These are phyloP conservation scores for Iberis pinnata DNA, from an alignment of 345 rosid species.

Conservation along the genomic window DNA sequence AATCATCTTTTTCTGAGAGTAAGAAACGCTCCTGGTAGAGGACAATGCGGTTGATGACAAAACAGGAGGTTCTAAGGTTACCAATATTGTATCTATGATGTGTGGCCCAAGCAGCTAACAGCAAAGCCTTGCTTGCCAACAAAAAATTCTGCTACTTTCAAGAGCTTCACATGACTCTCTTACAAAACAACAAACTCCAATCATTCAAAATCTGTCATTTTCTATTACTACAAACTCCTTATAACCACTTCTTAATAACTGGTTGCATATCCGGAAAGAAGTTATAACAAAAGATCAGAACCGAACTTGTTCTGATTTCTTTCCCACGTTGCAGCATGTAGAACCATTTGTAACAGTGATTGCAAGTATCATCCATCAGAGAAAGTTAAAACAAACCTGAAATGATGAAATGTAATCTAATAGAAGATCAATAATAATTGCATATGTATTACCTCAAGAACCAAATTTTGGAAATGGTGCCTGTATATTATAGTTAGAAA, in stretches of 20 bases:
- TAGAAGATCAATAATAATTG: no score
- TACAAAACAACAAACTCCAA: conserved; percentile 25
- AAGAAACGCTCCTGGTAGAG: conserved; percentile 15
- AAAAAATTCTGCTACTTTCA: conserved; percentile 17
- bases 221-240: conserved; percentile 22
- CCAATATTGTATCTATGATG: conserved; percentile 23
- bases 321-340: conserved; percentile 20
- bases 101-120: conserved; percentile 31
- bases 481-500: not conserved
- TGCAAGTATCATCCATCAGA: conserved; percentile 11
- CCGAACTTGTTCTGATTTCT: conserved; percentile 24
- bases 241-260: conserved; percentile 24
- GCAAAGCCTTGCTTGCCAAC: conserved; percentile 27
- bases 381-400: not conserved
- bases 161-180: conserved; percentile 30
- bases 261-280: conserved; percentile 25
- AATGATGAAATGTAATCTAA: no score
- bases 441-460: no score
- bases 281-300: conserved; percentile 18
- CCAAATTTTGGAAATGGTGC: no score
- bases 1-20: conserved; percentile 11
- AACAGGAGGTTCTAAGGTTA: conserved; percentile 32
- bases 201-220: conserved; percentile 27
- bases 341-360: conserved; percentile 2
- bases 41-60: conserved; percentile 25